Evolutionary conservation across 225 moss, liverwort and hornwort species (phyloP).

Genomic region (Pseudoscleropodium purum): DNA sequence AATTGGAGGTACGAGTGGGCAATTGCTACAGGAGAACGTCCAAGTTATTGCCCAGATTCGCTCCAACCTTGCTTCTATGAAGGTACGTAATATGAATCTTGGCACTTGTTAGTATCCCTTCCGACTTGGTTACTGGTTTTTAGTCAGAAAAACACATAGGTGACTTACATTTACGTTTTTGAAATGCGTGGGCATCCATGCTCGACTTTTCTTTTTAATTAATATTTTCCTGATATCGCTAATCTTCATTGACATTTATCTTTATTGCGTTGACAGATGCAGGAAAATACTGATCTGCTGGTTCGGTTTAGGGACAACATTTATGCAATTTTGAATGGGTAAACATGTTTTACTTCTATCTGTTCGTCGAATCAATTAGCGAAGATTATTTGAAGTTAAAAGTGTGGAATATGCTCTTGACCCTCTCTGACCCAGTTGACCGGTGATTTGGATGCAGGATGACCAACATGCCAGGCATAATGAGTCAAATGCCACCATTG

Average conservation of each 20-base stretch:
- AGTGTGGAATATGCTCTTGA: not conserved
- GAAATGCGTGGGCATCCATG: not conserved
- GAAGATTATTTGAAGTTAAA: not conserved
- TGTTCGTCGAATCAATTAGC: not conserved
- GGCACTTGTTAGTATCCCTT: not conserved
- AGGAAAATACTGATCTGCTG: slow-evolving; percentile 73
- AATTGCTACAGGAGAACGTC: slow-evolving; percentile 38
- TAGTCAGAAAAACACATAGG: not conserved
- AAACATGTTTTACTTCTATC: not conserved
- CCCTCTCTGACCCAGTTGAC: not conserved
- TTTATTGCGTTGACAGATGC: slow-evolving; percentile 40
- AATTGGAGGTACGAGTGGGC: slow-evolving; percentile 45
- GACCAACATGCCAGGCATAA: slow-evolving; percentile 87
- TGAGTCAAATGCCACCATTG: slow-evolving; percentile 94
- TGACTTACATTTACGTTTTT: not conserved
- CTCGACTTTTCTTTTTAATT: not conserved
- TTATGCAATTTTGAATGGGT: slow-evolving; percentile 83
- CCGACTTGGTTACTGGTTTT: not conserved
- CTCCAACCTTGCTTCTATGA: slow-evolving; percentile 51
- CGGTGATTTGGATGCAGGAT: slow-evolving; percentile 35
- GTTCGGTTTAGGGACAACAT: slow-evolving; percentile 76
- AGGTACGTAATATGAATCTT: slow-evolving; percentile 8
- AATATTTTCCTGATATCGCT: not conserved
- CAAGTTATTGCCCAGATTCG: slow-evolving; percentile 48
- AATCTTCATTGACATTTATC: slow-evolving; percentile 16